Evolutionary conservation across 2,329 filamentous ascomycete species (phyloP), one percentile per base, ranked within the genome.

Genomic region (Moelleriella libera): DNA sequence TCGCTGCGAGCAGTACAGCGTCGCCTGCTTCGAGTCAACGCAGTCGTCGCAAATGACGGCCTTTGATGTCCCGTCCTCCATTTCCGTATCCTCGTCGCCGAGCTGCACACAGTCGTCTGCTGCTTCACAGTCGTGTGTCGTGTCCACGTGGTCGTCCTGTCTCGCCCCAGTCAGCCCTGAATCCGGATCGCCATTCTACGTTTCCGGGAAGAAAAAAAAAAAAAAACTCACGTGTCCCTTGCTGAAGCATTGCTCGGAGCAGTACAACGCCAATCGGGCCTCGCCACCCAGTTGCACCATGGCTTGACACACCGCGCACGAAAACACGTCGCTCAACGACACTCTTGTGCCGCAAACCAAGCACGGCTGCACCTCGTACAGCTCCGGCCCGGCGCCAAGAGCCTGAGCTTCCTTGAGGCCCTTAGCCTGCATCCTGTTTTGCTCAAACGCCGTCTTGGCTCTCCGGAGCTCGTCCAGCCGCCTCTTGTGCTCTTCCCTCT

Each of bases 391-490:
- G 28, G 59, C 53, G 30, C 51, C 49, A 28, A 52, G 50, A 45
- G 53, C 57, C 43, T 64, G 58, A 47, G 57, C 56, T 48, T 56
- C 54, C 41, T 54, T 58, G 45, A 54, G 63, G 54, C 56, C 58
- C 60, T 64, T 67, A 58, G 55, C 62, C 57, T 60, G 62, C 52
- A 54, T 60, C 56, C 57, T 66, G 55, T 64, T 64, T 54, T 67
- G 70, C 55, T 72, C 70, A 60, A 71, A 69, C 7, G 70, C 70
- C 49, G 64, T 68, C 55, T 68, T 71, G 30, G 71, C 72, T 48
- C 71, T 62, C 14, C 63, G 64, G 4, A 75, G 62, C 54, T 74
- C 71, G 48, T 71, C 68, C 3, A 74, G 57, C 8, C 69, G 65
- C 46, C 54, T 55, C 47, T 54, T 53, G 49, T 68, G 64, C 31